Base-by-base conservation (phyloP, 805 yeast species). In the Nematodospora valgi region DNA sequence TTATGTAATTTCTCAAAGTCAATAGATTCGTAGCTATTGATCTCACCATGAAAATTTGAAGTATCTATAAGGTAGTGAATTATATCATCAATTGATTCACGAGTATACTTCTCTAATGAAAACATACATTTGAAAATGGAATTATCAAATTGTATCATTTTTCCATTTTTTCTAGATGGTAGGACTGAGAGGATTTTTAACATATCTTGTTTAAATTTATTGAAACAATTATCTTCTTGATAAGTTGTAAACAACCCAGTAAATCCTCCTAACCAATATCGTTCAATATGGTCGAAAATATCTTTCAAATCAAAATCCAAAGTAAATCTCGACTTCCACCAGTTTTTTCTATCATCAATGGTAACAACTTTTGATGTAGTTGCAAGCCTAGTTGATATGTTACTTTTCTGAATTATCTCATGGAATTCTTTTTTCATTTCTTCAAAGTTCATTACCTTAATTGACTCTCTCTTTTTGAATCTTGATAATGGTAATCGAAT, bases 191-290 rank as follows among this genome's bases (percentile, higher is more conserved):
- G n/a, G n/a, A n/a, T n/a, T n/a, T n/a, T n/a, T n/a, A n/a, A n/a
- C n/a, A n/a, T n/a, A n/a, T n/a, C n/a, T n/a, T n/a, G n/a, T n/a
- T n/a, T n/a, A 75, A n/a, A n/a, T n/a, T n/a, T n/a, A n/a, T n/a
- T n/a, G n/a, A n/a, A n/a, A n/a, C n/a, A n/a, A n/a, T n/a, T n/a
- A n/a, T n/a, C n/a, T n/a, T 3, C 16, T 32, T 9, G 23, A 14
- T 27, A 51, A 32, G 23, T 40, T 34, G 40, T 46, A 59, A 27
- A 52, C 55, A 7, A 55, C 34, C 88, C 80, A 34, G 61, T 61
- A 45, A 87, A 84, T 0, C 91, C 94, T 10, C 91, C 87, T 23
- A 91, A 60, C 89, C 96, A 86, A 37, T 64, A 60, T 15, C 55
- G 54, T 36, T 86, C 91, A 6, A 86, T 70, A 21, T 64, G 63